Base-by-base conservation (phyloP, 306 rosid genomes). In the Pyrus communis region DNA sequence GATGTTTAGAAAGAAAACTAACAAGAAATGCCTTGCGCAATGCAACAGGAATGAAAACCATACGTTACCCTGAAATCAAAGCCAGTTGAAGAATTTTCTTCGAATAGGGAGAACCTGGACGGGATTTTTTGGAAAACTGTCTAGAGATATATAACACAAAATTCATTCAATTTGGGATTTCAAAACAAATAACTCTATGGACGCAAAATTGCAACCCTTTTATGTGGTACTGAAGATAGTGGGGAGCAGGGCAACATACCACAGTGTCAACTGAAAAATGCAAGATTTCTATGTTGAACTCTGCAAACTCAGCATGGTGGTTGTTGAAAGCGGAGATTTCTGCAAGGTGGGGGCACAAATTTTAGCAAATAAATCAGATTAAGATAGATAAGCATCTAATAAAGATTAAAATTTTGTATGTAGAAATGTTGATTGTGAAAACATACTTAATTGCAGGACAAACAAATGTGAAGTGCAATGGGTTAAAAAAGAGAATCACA, bases 281-380 rank as follows among this genome's bases (percentile, higher is more conserved):
- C 89, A 93, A 84, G 35, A 93, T 75, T 81, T 93, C 97, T 1
- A 97, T 93, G 81, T 93, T 83, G 59, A 93, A 70, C 58, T 75
- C 75, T 76, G 77, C 88, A 59, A 93, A 93, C 76, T 93, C 98
- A 0, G 64, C 89, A 54, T 93, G 70, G 12, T 97, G 96, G 77
- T 93, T 97, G 25, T 97, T 91, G 86, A 93, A 93, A 77, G 98
- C 98, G 49, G 96, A 88, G 85, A 91, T 93, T 82, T 93, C 98
- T 93, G 92, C 58, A 52, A 85, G 51, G 72, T 19, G 51, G 65
- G 42, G 61, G 63, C 43, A 13, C 11, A 21, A 21, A 25, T 22
- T 51, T 74, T 46, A 38, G 52, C 49, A 62, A 28, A 27, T 3
- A 7, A 49, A 49, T 49, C 19, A 0, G 0, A 49, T 49, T 14